These are phyloP conservation scores for Cladosporium sp. DNA, from an alignment of 2,329 filamentous ascomycete genomes.

Conservation along the genomic window DNA sequence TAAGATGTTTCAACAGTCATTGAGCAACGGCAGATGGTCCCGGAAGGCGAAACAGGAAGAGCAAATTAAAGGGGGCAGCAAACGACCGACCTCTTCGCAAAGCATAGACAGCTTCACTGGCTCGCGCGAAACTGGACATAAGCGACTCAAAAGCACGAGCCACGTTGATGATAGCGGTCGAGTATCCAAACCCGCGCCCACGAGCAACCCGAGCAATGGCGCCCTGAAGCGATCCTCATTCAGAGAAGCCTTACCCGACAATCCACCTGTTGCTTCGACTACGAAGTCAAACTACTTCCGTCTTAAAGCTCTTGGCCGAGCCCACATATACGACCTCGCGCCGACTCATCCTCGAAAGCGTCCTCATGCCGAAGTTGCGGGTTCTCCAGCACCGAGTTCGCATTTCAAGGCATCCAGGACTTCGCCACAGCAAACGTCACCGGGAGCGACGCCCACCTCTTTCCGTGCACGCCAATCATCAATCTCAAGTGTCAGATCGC, in stretches of 20 bases:
- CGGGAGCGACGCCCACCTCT: neutral
- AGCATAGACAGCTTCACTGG: constrained; percentile 12
- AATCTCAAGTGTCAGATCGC: constrained; percentile 15
- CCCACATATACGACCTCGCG: constrained; percentile 23
- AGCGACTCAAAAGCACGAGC: constrained; percentile 26
- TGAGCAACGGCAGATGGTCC: constrained; percentile 6
- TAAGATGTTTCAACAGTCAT: constrained; percentile 20
- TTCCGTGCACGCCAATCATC: constrained; percentile 13
- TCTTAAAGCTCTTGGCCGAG: constrained; percentile 45
- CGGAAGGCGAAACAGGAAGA: constrained; percentile 6
- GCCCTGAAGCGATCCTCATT: constrained; percentile 28
- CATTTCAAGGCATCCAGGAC: neutral
- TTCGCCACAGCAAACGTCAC: constrained; percentile 1
- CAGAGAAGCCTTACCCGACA: constrained; percentile 22
- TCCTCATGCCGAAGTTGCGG: neutral
- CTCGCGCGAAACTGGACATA: constrained; percentile 18
- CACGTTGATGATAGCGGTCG: constrained; percentile 22
- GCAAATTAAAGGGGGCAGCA: constrained; percentile 20
- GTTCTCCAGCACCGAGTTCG: neutral
- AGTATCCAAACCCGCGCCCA: constrained; percentile 18
- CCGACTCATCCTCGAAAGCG: constrained; percentile 6
- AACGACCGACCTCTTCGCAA: constrained; percentile 24
- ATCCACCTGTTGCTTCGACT: constrained; percentile 33
- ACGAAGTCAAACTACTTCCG: constrained; percentile 49
- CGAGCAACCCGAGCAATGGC: constrained; percentile 13